Conservation (phyloP, 331 rosid genomes). For the Pyrus hybrid region DNA sequence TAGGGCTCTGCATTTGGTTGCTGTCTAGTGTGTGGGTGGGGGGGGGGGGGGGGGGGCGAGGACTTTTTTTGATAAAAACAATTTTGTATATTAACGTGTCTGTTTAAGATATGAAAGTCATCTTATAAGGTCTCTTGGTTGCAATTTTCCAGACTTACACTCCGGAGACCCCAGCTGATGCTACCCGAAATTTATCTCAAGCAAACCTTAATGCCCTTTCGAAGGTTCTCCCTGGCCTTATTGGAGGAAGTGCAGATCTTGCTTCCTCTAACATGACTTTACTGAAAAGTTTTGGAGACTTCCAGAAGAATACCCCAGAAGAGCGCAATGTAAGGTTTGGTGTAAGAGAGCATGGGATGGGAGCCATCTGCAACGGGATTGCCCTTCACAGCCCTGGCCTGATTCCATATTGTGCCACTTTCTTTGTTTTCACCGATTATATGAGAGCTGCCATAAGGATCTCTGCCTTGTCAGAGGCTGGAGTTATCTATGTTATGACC, state of each 20-base stretch:
- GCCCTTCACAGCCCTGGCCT: conserved; percentile 91
- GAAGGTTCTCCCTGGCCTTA: conserved; percentile 76
- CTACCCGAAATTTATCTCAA: conserved; percentile 86
- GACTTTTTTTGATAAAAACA: not conserved
- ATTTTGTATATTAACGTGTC: not conserved
- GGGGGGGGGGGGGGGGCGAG: too few species aligned
- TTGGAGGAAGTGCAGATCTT: conserved; percentile 97
- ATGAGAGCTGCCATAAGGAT: conserved; percentile 95
- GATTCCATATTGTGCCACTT: conserved; percentile 87
- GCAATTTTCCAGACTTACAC: conserved; percentile 67
- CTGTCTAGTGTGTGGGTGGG: not conserved
- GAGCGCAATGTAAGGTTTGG: conserved; percentile 92
- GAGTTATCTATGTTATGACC: conserved; percentile 91
- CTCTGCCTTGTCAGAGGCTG: conserved; percentile 63
- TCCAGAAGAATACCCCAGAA: conserved; percentile 77
- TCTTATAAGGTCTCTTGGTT: conserved; percentile 9
- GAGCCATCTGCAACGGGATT: conserved; percentile 90
- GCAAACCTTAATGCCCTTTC: conserved; percentile 82
- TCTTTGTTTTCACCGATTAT: conserved; percentile 95
- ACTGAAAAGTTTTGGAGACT: conserved; percentile 68
- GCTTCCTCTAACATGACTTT: conserved; percentile 98
- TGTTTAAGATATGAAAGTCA: not conserved
- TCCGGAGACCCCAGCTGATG: conserved; percentile 87
- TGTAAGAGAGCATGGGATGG: conserved; percentile 93
- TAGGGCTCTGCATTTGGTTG: not conserved